Percentiles rank a stretch among this genome's conserved stretches.
Evolutionary conservation across 2,329 filamentous ascomycete species (phyloP).

Genomic region (Fusarium begoniae): DNA sequence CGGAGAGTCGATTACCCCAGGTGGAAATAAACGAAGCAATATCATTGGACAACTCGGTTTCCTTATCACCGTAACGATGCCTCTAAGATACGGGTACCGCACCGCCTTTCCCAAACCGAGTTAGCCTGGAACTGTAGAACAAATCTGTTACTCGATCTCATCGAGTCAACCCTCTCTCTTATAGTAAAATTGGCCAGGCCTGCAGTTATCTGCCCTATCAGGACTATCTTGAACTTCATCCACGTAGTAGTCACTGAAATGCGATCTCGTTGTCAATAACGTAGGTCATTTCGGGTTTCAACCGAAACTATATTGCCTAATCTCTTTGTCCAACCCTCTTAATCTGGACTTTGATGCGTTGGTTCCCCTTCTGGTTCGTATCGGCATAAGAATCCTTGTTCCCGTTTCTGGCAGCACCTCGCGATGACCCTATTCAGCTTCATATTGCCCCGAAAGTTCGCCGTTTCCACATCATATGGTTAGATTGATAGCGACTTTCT

Average conservation of each 20-base stretch:
- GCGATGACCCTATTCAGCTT: not conserved
- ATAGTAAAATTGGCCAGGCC: conserved; percentile 10
- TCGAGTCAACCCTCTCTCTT: conserved; percentile 51
- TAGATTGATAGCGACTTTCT: not conserved
- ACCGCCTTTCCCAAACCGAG: conserved; percentile 2
- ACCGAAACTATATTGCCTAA: conserved; percentile 9
- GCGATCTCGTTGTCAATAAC: conserved; percentile 7
- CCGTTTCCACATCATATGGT: not conserved
- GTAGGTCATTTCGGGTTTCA: conserved; percentile 10
- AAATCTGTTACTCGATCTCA: conserved; percentile 54
- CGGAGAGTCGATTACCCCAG: conserved; percentile 37
- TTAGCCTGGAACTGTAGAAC: conserved; percentile 25
- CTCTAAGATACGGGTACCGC: conserved; percentile 32
- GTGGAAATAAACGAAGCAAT: conserved; percentile 13
- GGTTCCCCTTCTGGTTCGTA: not conserved
- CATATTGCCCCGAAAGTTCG: not conserved
- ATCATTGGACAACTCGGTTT: conserved; percentile 22
- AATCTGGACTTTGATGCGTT: not conserved
- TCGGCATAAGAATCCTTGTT: not conserved
- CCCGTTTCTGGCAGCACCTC: not conserved
- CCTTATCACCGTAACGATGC: conserved; percentile 33
- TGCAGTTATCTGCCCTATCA: conserved; percentile 28
- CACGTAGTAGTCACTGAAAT: conserved; percentile 18
- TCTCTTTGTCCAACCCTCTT: not conserved
- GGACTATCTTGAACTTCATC: conserved; percentile 9